phyloP scores from a whole-genome alignment of 768 basidiomycete genomes.

The Termitomyces heimii region DNA sequence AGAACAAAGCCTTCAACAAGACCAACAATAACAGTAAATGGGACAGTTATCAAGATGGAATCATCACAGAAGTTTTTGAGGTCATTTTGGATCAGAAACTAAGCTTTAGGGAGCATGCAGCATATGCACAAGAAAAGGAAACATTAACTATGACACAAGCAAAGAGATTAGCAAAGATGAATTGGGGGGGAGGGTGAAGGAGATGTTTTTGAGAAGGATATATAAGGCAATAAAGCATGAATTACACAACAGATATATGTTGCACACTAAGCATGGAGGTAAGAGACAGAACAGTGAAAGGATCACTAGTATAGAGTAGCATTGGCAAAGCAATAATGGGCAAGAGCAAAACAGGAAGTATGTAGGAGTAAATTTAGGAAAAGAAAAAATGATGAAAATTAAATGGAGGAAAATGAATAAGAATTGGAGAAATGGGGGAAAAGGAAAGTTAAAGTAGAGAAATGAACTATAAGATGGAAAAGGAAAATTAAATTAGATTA shows the following conservation, averaged over 20 bases:
- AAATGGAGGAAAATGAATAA: too few species aligned
- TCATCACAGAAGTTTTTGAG: neutral
- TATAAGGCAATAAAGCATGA: neutral
- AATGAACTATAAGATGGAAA: too few species aligned
- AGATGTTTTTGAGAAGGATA: neutral
- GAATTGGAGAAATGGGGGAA: too few species aligned
- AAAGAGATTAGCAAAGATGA: neutral
- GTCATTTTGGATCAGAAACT: neutral
- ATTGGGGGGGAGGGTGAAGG: neutral
- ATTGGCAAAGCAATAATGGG: too few species aligned
- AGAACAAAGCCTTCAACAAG: too few species aligned
- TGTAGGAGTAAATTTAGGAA: too few species aligned
- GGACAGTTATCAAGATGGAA: neutral
- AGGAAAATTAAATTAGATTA: too few species aligned
- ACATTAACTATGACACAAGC: neutral
- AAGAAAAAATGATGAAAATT: too few species aligned
- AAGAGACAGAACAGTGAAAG: neutral
- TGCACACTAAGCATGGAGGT: neutral
- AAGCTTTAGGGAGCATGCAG: neutral
- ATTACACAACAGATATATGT: neutral
- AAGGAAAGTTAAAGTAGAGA: too few species aligned
- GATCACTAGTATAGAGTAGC: too few species aligned
- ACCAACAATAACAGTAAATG: neutral
- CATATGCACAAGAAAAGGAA: neutral
- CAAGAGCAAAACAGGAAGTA: too few species aligned